A percentile compares a stretch with the other conserved stretches of the same genome.
Conservation (phyloP, 805 yeast genomes). For the Wickerhamiella spandovensis region DNA sequence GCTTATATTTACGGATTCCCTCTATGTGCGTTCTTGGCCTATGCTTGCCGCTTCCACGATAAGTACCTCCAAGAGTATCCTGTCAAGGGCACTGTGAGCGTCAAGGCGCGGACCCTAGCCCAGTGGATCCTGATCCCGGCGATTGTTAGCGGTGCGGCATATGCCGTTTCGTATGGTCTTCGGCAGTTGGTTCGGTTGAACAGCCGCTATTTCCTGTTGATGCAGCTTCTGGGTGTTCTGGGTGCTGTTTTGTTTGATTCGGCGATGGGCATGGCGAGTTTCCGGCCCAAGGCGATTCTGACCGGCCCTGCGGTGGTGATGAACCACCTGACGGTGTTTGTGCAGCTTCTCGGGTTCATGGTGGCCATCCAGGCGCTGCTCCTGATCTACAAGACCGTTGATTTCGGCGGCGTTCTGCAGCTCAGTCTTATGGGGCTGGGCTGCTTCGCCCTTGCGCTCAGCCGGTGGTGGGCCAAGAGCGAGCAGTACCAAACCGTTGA, state of each 20-base stretch:
- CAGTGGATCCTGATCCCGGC: not conserved
- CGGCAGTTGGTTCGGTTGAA: not conserved
- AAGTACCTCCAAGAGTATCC: not conserved
- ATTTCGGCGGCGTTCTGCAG: constrained; percentile 11
- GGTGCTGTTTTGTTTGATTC: constrained; percentile 4
- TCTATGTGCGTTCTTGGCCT: not conserved
- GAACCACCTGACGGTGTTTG: constrained; percentile 13
- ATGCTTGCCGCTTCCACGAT: not conserved
- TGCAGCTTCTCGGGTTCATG: constrained; percentile 16
- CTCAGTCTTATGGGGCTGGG: constrained; percentile 3
- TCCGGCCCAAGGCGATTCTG: constrained; percentile 1
- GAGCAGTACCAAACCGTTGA: constrained; percentile 8
- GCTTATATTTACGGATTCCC: not conserved
- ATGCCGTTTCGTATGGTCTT: not conserved
- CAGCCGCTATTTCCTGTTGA: not conserved
- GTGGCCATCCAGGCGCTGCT: constrained; percentile 7
- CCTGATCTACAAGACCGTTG: constrained; percentile 12
- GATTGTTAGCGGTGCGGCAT: not conserved
- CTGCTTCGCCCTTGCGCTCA: constrained; percentile 1
- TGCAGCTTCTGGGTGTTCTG: constrained; percentile 2
- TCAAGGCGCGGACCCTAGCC: not conserved
- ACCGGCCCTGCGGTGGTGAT: constrained; percentile 5
- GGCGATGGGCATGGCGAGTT: constrained; percentile 5
- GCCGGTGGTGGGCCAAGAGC: not conserved
- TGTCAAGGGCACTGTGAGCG: not conserved